These are phyloP conservation scores for Rhododendron griersonianum DNA, from an alignment of 148 eudicot species.

Conservation along the genomic window DNA sequence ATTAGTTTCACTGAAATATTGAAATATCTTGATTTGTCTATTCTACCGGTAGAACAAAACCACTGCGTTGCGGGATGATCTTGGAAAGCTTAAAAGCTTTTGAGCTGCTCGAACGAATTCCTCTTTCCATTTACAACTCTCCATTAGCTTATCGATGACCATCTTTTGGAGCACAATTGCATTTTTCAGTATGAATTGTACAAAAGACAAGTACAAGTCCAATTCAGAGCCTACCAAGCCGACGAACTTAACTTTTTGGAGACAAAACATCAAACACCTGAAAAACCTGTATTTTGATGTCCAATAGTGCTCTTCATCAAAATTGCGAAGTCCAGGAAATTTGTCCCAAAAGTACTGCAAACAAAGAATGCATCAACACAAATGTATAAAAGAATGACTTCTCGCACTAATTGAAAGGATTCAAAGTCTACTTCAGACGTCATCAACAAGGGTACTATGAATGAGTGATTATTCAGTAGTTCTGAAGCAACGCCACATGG, in stretches of 20 bases:
- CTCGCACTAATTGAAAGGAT: background rate
- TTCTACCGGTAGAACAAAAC: background rate
- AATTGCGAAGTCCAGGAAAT: background rate
- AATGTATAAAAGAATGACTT: background rate
- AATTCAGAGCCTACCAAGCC: background rate
- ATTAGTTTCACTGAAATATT: background rate
- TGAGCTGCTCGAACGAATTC: background rate
- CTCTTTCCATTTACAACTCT: background rate
- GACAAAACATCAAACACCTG: background rate
- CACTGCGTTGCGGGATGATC: background rate
- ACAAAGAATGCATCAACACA: background rate
- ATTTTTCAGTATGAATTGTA: background rate
- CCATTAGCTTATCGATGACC: background rate
- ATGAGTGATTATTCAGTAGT: background rate
- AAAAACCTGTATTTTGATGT: background rate
- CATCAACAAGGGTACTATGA: no score
- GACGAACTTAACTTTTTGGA: background rate
- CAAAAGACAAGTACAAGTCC: background rate
- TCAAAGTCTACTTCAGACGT: no score
- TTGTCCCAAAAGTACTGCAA: background rate
- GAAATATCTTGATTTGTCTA: background rate
- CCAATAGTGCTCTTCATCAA: background rate
- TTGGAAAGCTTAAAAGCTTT: background rate
- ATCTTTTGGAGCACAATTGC: background rate
- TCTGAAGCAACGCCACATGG: background rate